Conservation (phyloP, 495 filamentous ascomycete species). For the Podospora comata region DNA sequence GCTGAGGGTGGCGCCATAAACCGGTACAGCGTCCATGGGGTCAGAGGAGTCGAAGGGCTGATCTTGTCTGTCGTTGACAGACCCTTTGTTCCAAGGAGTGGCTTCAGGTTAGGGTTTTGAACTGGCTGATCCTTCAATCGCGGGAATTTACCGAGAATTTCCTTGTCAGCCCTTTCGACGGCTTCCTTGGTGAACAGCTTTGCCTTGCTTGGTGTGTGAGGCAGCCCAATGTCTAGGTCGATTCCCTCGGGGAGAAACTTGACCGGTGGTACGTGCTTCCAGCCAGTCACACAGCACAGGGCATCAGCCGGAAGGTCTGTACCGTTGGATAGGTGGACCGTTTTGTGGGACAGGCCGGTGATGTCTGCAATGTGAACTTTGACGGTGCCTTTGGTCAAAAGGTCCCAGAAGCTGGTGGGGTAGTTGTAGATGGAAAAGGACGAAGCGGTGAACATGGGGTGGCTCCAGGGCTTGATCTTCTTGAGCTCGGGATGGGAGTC, state of each 20-base stretch:
- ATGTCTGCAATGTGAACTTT: slow-evolving; percentile 64
- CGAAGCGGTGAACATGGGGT: slow-evolving; percentile 60
- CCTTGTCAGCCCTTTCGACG: slow-evolving; percentile 52
- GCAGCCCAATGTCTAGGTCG: slow-evolving; percentile 45
- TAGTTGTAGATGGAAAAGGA: slow-evolving; percentile 70
- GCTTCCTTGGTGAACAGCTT: slow-evolving; percentile 31
- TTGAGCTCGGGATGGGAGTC: slow-evolving; percentile 58
- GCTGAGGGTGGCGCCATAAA: slow-evolving; percentile 66
- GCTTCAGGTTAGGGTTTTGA: slow-evolving; percentile 42
- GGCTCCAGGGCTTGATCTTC: slow-evolving; percentile 63
- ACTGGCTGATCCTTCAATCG: slow-evolving; percentile 50
- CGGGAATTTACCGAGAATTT: slow-evolving; percentile 67
- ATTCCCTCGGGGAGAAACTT: slow-evolving; percentile 59
- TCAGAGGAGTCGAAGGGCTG: slow-evolving; percentile 36
- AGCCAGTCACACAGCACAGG: slow-evolving; percentile 68
- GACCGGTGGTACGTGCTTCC: slow-evolving; percentile 61
- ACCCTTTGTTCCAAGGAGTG: slow-evolving; percentile 41
- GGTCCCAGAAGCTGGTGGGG: slow-evolving; percentile 60
- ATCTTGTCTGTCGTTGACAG: slow-evolving; percentile 33
- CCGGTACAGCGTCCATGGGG: slow-evolving; percentile 55
- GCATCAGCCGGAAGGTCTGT: slow-evolving; percentile 56
- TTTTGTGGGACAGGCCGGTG: slow-evolving; percentile 42
- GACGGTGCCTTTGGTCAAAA: slow-evolving; percentile 56
- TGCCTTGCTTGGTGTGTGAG: slow-evolving; percentile 30
- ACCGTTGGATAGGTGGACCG: slow-evolving; percentile 56